A percentile compares a stretch with the other conserved stretches of the same genome.
These are phyloP conservation scores for Magnaporthiopsis rhizophila DNA, from an alignment of 2,329 filamentous ascomycete species.

Conservation along the genomic window DNA sequence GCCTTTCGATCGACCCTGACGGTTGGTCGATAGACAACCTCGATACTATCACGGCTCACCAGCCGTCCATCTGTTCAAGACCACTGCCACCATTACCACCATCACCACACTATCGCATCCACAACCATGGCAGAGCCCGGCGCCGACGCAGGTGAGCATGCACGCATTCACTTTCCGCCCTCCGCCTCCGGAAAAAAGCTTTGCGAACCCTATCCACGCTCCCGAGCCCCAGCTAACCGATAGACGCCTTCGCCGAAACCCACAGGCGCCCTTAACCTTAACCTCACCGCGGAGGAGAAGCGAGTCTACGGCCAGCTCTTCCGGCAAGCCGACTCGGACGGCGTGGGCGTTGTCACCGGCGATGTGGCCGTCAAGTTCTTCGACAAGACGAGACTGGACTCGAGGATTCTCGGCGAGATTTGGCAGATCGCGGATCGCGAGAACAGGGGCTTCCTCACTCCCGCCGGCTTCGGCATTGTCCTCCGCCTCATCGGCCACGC, in stretches of 20 bases:
- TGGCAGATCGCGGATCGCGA: conserved; percentile 98
- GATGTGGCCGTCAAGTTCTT: conserved; percentile 97
- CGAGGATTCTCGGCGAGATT: conserved; percentile 85
- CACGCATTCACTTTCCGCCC: background rate
- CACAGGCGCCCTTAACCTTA: conserved; percentile 59
- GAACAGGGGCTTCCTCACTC: conserved; percentile 89
- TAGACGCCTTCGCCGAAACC: background rate
- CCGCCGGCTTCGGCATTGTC: conserved; percentile 86
- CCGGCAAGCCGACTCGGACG: conserved; percentile 83
- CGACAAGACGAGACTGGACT: conserved; percentile 85
- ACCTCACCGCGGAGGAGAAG: conserved; percentile 87
- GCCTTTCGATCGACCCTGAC: background rate
- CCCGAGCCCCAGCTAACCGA: background rate
- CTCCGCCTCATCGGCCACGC: conserved; percentile 92
- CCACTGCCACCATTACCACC: no score
- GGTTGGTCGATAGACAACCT: background rate
- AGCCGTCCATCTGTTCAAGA: background rate
- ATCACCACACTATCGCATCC: background rate
- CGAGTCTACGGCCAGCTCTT: conserved; percentile 90
- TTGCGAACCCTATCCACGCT: background rate
- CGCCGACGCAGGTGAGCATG: conserved; percentile 5
- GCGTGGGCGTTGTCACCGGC: conserved; percentile 87
- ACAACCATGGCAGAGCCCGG: conserved; percentile 5
- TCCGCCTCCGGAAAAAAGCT: background rate
- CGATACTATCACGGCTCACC: background rate